Evolutionary conservation across 2,329 filamentous ascomycete genomes (phyloP).

Genomic region (Thelonectria olida): DNA sequence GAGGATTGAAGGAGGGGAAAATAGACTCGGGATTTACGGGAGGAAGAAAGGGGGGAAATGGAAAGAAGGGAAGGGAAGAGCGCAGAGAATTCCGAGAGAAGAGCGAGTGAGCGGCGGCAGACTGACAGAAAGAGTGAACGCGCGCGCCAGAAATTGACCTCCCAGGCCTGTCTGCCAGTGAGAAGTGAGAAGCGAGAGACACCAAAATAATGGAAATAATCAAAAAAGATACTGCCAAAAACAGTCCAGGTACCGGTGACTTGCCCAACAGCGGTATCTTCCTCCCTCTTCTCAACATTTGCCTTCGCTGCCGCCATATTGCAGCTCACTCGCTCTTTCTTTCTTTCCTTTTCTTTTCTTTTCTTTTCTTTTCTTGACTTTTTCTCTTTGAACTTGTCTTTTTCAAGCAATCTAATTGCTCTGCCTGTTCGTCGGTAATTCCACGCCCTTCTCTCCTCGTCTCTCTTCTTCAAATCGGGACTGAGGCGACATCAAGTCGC

Average conservation of each 20-base stretch:
- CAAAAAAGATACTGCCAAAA: constrained; percentile 18
- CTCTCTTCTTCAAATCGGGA: constrained; percentile 36
- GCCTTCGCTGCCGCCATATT: constrained; percentile 36
- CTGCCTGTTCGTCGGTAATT: constrained; percentile 19
- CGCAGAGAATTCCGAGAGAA: constrained; percentile 25
- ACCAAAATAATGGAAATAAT: constrained; percentile 13
- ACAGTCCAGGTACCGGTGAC: constrained; percentile 33
- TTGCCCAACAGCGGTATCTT: constrained; percentile 25
- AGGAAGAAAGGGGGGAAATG: constrained; percentile 37
- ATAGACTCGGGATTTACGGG: constrained; percentile 26
- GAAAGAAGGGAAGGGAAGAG: constrained; percentile 4
- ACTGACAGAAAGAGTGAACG: constrained; percentile 26
- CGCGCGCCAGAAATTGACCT: constrained; percentile 24
- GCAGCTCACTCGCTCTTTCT: constrained; percentile 31
- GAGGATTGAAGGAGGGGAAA: constrained; percentile 32
- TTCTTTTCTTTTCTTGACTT: constrained; percentile 21
- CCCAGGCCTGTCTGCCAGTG: constrained; percentile 23
- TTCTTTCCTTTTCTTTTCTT: constrained; percentile 16
- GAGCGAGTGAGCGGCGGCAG: constrained; percentile 26
- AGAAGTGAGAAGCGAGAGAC: constrained; percentile 34
- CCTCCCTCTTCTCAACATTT: constrained; percentile 28
- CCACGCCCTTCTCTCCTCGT: constrained; percentile 21
- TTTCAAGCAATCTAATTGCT: constrained; percentile 26
- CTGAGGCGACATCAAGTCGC: constrained; percentile 32
- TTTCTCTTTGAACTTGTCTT: constrained; percentile 1